Conservation (phyloP, 1,284 basidiomycete species). For the Meripilus lineatus region DNA sequence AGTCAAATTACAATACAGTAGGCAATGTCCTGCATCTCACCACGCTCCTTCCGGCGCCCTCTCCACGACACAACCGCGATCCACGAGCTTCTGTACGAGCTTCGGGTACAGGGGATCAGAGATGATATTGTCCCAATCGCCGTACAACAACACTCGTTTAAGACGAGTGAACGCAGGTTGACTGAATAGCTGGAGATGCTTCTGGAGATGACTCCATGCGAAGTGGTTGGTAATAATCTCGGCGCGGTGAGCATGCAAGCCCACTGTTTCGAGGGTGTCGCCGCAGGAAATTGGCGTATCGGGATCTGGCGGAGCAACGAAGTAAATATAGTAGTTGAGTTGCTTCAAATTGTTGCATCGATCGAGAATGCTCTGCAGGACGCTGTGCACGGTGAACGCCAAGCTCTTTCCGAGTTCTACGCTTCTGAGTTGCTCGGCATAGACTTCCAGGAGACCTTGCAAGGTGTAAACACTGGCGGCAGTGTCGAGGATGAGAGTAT, state of each 20-base stretch:
- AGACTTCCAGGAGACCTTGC: slow-evolving; percentile 39
- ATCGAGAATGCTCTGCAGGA: slow-evolving; percentile 38
- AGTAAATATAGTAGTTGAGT: slow-evolving; percentile 55
- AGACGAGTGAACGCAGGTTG: slow-evolving; percentile 35
- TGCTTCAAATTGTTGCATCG: slow-evolving; percentile 42
- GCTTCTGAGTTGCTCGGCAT: slow-evolving; percentile 45
- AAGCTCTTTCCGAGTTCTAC: slow-evolving; percentile 55
- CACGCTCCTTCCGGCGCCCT: too few species aligned
- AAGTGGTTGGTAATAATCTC: too few species aligned
- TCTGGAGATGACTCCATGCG: too few species aligned
- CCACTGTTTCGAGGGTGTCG: too few species aligned
- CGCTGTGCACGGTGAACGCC: slow-evolving; percentile 44
- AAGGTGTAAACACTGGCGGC: slow-evolving; percentile 31
- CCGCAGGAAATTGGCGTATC: too few species aligned
- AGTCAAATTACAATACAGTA: too few species aligned
- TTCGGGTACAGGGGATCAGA: slow-evolving; percentile 12
- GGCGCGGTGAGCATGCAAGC: too few species aligned
- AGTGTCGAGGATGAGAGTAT: slow-evolving; percentile 42
- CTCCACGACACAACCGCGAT: slow-evolving; percentile 7
- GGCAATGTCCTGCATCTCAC: too few species aligned
- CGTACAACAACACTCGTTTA: slow-evolving; percentile 38
- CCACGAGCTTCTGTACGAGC: slow-evolving; percentile 2
- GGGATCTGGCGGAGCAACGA: slow-evolving; percentile 36
- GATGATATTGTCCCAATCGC: slow-evolving; percentile 38
- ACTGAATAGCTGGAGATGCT: slow-evolving; percentile 25